phyloP scores from a whole-genome alignment of 257 asterid species.

The Solanum clarkiae region DNA sequence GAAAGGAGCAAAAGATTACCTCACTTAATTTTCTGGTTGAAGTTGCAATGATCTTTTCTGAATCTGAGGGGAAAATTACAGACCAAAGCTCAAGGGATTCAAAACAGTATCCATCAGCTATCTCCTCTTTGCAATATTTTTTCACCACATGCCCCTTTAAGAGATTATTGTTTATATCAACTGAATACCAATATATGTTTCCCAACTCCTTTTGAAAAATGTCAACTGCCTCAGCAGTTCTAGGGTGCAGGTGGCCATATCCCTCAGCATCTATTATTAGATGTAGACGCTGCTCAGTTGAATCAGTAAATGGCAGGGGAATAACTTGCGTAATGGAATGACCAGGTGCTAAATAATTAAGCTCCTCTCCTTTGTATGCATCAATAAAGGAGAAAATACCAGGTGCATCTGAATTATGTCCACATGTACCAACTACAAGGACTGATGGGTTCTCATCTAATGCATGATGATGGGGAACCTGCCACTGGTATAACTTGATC shows the following conservation, averaged over 20 bases:
- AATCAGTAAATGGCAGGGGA: conserved; percentile 78
- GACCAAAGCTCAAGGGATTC: conserved; percentile 67
- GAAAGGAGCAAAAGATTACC: conserved; percentile 29
- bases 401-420: conserved; percentile 43
- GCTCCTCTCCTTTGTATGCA: conserved; percentile 77
- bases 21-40: conserved; percentile 68
- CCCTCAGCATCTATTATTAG: conserved; percentile 53
- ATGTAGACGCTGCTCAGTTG: conserved; percentile 80
- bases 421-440: conserved; percentile 86
- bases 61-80: conserved; percentile 72
- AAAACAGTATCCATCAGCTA: conserved; percentile 58
- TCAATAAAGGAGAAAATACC: conserved; percentile 79
- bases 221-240: conserved; percentile 73
- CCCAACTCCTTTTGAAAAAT: conserved; percentile 55
- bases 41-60: conserved; percentile 78
- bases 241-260: conserved; percentile 72
- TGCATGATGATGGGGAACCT: conserved; percentile 98
- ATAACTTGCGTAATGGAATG: conserved; percentile 71
- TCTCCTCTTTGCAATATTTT: conserved; percentile 36
- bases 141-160: conserved; percentile 71
- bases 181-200: conserved; percentile 84
- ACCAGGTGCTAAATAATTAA: conserved; percentile 35
- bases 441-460: conserved; percentile 91
- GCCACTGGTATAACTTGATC: conserved; percentile 83
- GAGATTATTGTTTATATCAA: conserved; percentile 44